Evolutionary conservation across 2,329 filamentous ascomycete species (phyloP).

Genomic region (Penicillium corylophilum): DNA sequence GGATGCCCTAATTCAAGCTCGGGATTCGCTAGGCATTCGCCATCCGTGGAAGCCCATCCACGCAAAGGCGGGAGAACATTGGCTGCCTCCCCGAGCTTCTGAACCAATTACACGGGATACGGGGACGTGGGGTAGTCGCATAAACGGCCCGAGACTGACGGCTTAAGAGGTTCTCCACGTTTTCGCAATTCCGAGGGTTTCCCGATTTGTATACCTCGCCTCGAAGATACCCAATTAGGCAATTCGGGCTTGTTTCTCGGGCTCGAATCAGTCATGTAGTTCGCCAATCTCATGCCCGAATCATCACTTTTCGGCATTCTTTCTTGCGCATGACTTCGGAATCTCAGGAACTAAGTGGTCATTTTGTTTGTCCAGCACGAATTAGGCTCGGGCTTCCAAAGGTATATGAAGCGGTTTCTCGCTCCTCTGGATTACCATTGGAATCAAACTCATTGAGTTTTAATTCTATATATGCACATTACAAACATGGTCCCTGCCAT

Average conservation of each 20-base stretch:
- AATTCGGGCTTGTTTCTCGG: background rate
- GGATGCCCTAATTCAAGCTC: background rate
- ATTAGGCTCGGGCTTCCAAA: background rate
- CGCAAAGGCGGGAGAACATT: background rate
- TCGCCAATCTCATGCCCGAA: background rate
- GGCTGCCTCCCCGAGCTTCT: background rate
- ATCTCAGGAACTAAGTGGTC: background rate
- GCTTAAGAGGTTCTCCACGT: slow-evolving; percentile 3
- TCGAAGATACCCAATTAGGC: slow-evolving; percentile 8
- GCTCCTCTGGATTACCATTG: background rate
- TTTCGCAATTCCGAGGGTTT: background rate
- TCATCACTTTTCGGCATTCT: background rate
- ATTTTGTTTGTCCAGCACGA: background rate
- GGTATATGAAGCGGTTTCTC: slow-evolving; percentile 7
- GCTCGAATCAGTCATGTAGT: background rate
- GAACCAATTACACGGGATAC: background rate
- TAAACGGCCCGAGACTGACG: slow-evolving; percentile 2
- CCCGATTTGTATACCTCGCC: slow-evolving; percentile 6
- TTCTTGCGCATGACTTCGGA: background rate
- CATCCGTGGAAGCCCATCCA: background rate
- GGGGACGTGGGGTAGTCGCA: background rate
- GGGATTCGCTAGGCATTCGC: background rate
- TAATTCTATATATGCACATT: background rate
- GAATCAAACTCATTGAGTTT: background rate
- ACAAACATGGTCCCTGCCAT: slow-evolving; percentile 5